Percentiles rank a stretch among this genome's conserved stretches.
Conservation (phyloP, 495 filamentous ascomycete genomes). For the Neurospora hispaniola region DNA sequence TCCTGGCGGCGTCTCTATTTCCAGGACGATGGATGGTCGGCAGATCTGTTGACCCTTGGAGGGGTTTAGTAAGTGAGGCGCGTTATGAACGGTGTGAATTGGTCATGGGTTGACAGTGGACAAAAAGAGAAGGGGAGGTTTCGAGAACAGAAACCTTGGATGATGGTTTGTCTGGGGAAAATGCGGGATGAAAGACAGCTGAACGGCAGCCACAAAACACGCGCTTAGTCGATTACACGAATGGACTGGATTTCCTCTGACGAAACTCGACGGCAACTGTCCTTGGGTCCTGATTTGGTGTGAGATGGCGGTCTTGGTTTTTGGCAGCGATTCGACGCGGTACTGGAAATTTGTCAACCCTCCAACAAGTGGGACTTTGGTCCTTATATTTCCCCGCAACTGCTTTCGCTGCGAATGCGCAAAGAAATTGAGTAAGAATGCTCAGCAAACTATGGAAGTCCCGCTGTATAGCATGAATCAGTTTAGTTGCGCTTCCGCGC, state of each 20-base stretch:
- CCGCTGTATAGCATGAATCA: neutral
- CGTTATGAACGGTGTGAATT: neutral
- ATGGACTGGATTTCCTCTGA: neutral
- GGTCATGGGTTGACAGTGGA: neutral
- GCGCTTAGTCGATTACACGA: neutral
- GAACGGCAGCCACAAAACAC: slow-evolving; percentile 14
- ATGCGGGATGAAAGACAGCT: slow-evolving; percentile 13
- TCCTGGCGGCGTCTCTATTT: neutral
- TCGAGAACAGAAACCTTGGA: neutral
- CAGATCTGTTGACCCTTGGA: neutral
- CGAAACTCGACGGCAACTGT: neutral
- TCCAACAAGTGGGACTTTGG: neutral
- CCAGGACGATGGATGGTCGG: neutral
- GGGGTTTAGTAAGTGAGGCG: neutral
- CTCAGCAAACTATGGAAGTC: neutral
- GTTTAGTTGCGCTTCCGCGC: neutral
- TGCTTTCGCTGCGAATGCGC: neutral
- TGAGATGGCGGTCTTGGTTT: neutral
- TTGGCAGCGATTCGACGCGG: neutral
- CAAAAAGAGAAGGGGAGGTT: neutral
- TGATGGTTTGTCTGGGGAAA: slow-evolving; percentile 12
- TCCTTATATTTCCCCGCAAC: neutral
- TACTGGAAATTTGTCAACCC: neutral
- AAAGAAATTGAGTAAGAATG: neutral
- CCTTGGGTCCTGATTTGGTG: neutral